These are phyloP conservation scores for Pistacia vera DNA, from an alignment of 345 rosid genomes.

Conservation along the genomic window DNA sequence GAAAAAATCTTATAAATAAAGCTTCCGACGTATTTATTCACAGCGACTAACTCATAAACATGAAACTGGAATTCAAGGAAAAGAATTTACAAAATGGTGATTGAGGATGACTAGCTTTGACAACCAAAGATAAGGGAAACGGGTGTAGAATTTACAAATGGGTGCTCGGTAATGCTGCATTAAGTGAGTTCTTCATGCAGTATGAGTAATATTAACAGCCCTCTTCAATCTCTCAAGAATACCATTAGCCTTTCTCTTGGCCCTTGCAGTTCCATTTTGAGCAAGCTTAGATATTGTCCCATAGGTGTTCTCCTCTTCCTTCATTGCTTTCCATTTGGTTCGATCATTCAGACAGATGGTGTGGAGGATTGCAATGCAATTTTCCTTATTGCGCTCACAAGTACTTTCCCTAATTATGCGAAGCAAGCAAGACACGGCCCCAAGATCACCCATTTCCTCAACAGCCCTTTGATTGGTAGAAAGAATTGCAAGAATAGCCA, in stretches of 20 bases:
- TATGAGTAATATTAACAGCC: constrained; percentile 73
- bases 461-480: constrained; percentile 74
- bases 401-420: constrained; percentile 62
- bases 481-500: constrained; percentile 86
- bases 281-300: constrained; percentile 81
- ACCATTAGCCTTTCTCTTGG: constrained; percentile 86
- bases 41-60: constrained; percentile 39
- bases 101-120: constrained; percentile 20
- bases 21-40: constrained; percentile 33
- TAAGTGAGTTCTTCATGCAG: constrained; percentile 51
- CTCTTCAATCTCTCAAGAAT: constrained; percentile 78
- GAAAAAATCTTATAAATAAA: constrained; percentile 7
- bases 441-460: constrained; percentile 73
- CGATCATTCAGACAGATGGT: constrained; percentile 74
- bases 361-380: constrained; percentile 72
- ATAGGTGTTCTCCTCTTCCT: constrained; percentile 68
- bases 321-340: constrained; percentile 70
- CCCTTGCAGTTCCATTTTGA: constrained; percentile 85
- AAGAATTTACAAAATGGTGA: constrained; percentile 42
- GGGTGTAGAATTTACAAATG: constrained; percentile 38
- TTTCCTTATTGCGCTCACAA: constrained; percentile 89
- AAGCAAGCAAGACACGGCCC: constrained; percentile 77
- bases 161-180: constrained; percentile 12
- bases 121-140: constrained; percentile 11
- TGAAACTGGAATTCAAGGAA: constrained; percentile 24